Evolutionary conservation across 177 flowering plant genomes (phyloP), one percentile per base, ranked within the genome.

Genomic region (Vitis hybrid): DNA sequence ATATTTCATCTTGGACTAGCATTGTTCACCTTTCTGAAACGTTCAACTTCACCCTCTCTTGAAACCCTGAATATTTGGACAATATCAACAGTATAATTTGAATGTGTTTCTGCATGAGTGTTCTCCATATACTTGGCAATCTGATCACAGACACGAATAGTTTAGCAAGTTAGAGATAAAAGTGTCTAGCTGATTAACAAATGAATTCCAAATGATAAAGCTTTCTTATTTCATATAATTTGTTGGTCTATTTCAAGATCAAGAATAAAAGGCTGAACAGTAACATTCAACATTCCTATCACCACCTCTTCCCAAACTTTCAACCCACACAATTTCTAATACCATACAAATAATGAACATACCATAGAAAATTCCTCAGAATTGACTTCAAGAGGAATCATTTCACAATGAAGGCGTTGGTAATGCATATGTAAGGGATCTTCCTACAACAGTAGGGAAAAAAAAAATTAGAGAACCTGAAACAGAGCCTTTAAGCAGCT

Each of bases 91-190:
- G 78, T 72, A 74, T 91, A 94, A 67, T 68, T 62, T 58, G 89
- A 80, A 83, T 94, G 99, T 64, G 99, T 92, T 79, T 87, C 85
- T 50, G 94, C 99, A 81, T 92, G 97, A 68, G 99, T 92, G 71
- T 94, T 92, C 79, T 82, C 70, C 85, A 79, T 84, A 75, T 94
- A 94, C 66, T 71, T 87, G 56, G 74, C 81, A 71, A 94, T 82
- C 99, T 94, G 84, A 55, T n/a, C 61, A 69, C 10, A 14, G 49
- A 67, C 11, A 55, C 52, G 69, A 20, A 55, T 10, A 51, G 13
- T 55, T 26, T 51, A 3, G 9, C 4, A 10, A 60, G 5, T 48
- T 20, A 66, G 10, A 69, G 10, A 26, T 10, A 10, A 9, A 53
- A 3, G n/a, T 60, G 29, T 55, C 14, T 39, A 39, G 45, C 45